Evolutionary conservation across 148 eudicot genomes (phyloP), one percentile per base, ranked within the genome.

Genomic region (Rhododendron vialii): DNA sequence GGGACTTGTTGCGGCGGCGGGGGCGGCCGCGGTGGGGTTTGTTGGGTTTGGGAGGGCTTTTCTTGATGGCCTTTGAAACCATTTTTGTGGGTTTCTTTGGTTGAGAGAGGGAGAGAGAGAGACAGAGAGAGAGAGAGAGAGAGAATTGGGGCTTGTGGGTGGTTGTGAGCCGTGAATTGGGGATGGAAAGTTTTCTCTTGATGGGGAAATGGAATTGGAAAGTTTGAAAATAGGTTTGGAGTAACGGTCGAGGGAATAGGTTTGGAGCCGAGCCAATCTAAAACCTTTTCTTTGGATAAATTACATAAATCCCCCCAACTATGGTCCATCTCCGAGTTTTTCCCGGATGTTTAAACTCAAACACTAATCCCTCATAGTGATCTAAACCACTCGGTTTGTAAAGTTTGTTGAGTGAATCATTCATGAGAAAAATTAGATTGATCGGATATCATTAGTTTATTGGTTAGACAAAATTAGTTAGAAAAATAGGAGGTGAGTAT

Each of bases 41-140:
- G 88, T 88, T 67, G 59, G 94, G 65, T 59, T 92, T 95, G 38
- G 93, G 90, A 43, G 98, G 94, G 86, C 95, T 96, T 92, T 87
- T 92, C 84, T 83, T 93, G 30, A 88, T 85, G 17, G 86, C 81
- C 87, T 91, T 95, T 10, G 98, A 91, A 87, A 96, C 99, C 99
- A 96, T 96, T 89, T 86, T 86, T 84, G 24, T 14, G 28, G 28
- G 83, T 71, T 5, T 51, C 7, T 24, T 41, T 35, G 73, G 30
- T 63, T 51, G 1, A 24, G 28, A 10, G 59, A 73, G 84, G 13
- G 84, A 43, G 61, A 33, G 61, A 80, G 67, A 55, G 83, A 36
- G 84, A 73, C n/a, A n/a, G 83, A 57, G 65, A 43, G 30, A 48
- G 51, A n/a, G 85, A 80, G 76, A 83, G 88, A 69, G 85, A 65